These are phyloP conservation scores for Canna indica DNA, from an alignment of 176 grass and related monocot genomes.

Conservation along the genomic window DNA sequence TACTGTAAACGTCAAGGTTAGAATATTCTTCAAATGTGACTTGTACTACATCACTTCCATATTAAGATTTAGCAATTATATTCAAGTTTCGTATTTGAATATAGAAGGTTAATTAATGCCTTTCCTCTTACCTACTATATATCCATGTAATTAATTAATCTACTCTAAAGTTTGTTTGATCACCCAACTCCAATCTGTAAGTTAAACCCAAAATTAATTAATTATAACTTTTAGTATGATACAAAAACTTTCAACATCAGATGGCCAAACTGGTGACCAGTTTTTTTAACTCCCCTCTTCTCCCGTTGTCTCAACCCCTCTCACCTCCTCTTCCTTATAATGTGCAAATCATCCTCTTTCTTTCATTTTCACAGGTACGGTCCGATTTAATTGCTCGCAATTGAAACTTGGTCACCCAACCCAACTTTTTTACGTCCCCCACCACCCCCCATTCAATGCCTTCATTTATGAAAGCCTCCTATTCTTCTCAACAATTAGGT, in stretches of 20 bases:
- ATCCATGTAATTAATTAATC: too few relatives aligned
- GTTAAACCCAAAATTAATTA: too few relatives aligned
- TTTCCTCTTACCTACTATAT: too few relatives aligned
- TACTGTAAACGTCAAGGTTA: too few relatives aligned
- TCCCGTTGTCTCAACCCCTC: background rate
- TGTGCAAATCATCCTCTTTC: background rate
- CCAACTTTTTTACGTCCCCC: slow-evolving; percentile 14
- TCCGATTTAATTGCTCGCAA: background rate
- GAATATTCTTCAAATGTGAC: too few relatives aligned
- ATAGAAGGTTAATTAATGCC: too few relatives aligned
- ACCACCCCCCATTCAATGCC: slow-evolving; percentile 27
- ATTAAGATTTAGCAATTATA: too few relatives aligned
- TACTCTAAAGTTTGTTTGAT: slow-evolving; percentile 9
- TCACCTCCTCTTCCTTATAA: background rate
- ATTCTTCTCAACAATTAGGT: slow-evolving; percentile 18
- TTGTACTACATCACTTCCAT: too few relatives aligned
- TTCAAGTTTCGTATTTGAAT: too few relatives aligned
- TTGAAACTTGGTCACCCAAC: background rate
- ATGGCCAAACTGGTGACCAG: slow-evolving; percentile 6
- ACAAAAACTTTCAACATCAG: background rate
- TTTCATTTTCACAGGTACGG: background rate
- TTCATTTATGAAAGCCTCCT: slow-evolving; percentile 5
- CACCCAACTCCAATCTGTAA: slow-evolving; percentile 18
- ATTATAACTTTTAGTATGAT: background rate
- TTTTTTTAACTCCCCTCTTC: background rate